Evolutionary conservation across 495 filamentous ascomycete genomes (phyloP).

Genomic region (Extremus antarcticus): DNA sequence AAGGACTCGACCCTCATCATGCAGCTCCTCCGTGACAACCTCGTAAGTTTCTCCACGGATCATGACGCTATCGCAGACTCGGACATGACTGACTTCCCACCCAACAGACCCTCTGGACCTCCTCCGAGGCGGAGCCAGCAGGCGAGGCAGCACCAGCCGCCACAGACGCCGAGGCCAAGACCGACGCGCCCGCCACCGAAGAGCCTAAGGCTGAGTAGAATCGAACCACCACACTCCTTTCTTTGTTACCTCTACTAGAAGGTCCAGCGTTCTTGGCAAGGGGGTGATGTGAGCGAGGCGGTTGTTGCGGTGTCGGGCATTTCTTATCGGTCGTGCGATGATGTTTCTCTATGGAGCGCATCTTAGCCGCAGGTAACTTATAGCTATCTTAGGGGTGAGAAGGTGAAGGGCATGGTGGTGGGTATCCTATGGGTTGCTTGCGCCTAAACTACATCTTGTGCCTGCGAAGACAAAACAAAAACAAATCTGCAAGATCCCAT

Average conservation of each 20-base stretch:
- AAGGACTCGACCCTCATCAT: slow-evolving; percentile 99
- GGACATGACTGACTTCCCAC: not conserved
- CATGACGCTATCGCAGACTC: not conserved
- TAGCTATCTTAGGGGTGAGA: too few species aligned
- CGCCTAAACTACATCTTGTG: too few species aligned
- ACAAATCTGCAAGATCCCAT: too few species aligned
- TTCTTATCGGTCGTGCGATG: too few species aligned
- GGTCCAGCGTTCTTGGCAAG: too few species aligned
- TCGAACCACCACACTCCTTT: not conserved
- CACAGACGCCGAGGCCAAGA: slow-evolving; percentile 47
- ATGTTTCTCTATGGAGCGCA: too few species aligned
- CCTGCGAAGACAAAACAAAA: too few species aligned
- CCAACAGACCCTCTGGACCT: slow-evolving; percentile 92
- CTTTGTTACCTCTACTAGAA: not conserved
- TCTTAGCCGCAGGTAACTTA: too few species aligned
- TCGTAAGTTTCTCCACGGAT: slow-evolving; percentile 62
- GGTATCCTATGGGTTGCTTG: too few species aligned
- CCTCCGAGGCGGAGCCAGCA: slow-evolving; percentile 83
- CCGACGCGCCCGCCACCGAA: slow-evolving; percentile 28
- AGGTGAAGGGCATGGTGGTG: too few species aligned
- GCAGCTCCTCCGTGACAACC: slow-evolving; percentile 97
- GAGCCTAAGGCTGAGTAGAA: slow-evolving; percentile 15
- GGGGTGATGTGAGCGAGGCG: not conserved
- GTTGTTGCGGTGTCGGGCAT: not conserved
- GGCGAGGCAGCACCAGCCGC: slow-evolving; percentile 43